Evolutionary conservation across 441 rosid genomes (phyloP).

Genomic region (Euphorbia celastroides): DNA sequence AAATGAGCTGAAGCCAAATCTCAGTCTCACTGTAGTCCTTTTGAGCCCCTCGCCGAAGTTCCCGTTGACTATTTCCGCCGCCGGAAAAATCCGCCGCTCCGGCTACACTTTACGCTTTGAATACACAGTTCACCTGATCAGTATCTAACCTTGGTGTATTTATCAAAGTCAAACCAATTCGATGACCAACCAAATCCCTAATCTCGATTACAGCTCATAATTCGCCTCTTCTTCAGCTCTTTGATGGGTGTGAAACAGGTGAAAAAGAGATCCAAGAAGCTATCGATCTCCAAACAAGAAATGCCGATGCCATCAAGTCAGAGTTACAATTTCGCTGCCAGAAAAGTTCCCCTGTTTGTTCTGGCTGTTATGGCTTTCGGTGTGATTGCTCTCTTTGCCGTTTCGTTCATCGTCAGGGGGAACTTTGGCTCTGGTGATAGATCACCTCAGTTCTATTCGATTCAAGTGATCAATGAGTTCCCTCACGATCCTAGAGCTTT

Average conservation of each 20-base stretch:
- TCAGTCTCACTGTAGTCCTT: background rate
- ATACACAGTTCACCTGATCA: background rate
- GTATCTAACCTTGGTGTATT: background rate
- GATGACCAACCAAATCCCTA: background rate
- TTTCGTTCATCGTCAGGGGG: conserved; percentile 37
- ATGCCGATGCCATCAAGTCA: background rate
- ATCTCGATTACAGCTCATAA: background rate
- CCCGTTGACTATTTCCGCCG: background rate
- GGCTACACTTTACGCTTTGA: background rate
- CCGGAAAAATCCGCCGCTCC: background rate
- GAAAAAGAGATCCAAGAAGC: background rate
- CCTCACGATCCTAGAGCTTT: conserved; percentile 86
- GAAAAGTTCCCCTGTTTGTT: conserved; percentile 26
- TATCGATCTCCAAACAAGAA: background rate
- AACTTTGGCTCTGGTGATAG: conserved; percentile 10
- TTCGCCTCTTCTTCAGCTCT: background rate
- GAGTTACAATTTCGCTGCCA: conserved; percentile 19
- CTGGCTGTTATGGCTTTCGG: conserved; percentile 30
- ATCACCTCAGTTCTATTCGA: conserved; percentile 29
- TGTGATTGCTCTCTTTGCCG: conserved; percentile 32
- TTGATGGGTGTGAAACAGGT: background rate
- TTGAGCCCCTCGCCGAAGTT: background rate
- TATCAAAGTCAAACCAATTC: background rate
- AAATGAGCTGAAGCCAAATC: too few relatives aligned
- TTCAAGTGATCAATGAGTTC: conserved; percentile 66